Conservation (phyloP, 2,329 filamentous ascomycete species). For the Rhynchosporium agropyri region DNA sequence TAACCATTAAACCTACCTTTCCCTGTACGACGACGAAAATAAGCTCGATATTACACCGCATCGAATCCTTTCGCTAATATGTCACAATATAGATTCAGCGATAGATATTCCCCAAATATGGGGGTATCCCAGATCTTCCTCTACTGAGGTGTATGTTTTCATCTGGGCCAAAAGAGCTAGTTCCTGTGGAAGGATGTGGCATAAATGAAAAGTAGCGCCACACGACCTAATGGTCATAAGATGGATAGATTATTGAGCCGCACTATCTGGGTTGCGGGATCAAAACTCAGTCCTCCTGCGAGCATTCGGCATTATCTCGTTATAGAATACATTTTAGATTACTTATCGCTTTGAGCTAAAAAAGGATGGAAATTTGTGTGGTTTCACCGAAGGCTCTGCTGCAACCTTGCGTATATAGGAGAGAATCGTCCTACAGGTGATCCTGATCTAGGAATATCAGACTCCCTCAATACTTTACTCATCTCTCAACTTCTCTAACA, state of each 20-base stretch:
- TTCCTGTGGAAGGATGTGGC: slow-evolving; percentile 1
- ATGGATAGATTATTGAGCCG: slow-evolving; percentile 14
- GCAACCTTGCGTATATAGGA: neutral
- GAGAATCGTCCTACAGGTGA: neutral
- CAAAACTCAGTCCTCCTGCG: too few species aligned
- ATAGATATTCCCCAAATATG: neutral
- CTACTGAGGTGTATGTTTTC: neutral
- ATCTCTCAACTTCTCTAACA: neutral
- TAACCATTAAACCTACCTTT: neutral
- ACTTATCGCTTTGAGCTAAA: neutral
- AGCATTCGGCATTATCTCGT: too few species aligned
- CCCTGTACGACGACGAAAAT: neutral
- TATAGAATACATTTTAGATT: neutral
- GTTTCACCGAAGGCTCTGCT: neutral
- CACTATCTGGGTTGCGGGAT: neutral
- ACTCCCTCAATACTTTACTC: neutral
- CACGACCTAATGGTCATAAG: neutral
- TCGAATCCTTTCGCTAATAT: neutral
- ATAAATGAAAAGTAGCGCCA: slow-evolving; percentile 2
- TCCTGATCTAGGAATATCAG: neutral
- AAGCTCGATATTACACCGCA: neutral
- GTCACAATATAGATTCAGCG: neutral
- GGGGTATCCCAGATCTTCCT: neutral
- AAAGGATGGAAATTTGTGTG: neutral
- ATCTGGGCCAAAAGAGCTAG: neutral